Percentiles rank a stretch among this genome's conserved stretches.
phyloP scores from a whole-genome alignment of 139 green algal species.

The Trebouxia sp. region DNA sequence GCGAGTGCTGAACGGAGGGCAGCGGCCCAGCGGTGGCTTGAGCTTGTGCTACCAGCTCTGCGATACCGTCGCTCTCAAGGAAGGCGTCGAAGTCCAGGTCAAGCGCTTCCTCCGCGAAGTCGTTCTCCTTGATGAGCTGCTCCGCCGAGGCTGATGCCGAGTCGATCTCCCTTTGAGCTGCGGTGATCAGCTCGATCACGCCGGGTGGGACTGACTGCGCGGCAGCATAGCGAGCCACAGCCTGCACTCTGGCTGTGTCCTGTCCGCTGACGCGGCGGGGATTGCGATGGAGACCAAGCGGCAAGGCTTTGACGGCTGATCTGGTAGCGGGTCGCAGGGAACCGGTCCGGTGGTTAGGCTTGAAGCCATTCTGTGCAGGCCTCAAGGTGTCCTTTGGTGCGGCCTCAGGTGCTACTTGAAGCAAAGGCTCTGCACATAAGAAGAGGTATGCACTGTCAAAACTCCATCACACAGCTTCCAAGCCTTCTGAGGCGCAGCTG shows the following conservation, averaged over 20 bases:
- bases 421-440: neutral
- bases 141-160: neutral
- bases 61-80: neutral
- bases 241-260: conserved; percentile 13
- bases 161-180: conserved; percentile 10
- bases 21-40: neutral
- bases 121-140: conserved; percentile 2
- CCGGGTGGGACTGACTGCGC: neutral
- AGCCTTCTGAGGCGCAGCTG: no score
- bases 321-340: neutral
- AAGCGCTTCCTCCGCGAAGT: neutral
- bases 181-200: neutral
- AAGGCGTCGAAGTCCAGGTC: conserved; percentile 19
- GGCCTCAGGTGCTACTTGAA: neutral
- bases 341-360: neutral
- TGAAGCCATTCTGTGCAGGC: conserved; percentile 3
- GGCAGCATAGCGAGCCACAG: neutral
- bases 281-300: neutral
- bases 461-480: no score
- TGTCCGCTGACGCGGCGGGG: neutral
- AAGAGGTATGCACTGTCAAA: neutral
- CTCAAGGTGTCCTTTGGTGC: neutral
- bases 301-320: neutral
- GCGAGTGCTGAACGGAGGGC: neutral
- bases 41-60: conserved; percentile 2